Evolutionary conservation across 2,329 filamentous ascomycete species (phyloP), one percentile per base, ranked within the genome.

Genomic region (Cadophora luteo-olivacea): DNA sequence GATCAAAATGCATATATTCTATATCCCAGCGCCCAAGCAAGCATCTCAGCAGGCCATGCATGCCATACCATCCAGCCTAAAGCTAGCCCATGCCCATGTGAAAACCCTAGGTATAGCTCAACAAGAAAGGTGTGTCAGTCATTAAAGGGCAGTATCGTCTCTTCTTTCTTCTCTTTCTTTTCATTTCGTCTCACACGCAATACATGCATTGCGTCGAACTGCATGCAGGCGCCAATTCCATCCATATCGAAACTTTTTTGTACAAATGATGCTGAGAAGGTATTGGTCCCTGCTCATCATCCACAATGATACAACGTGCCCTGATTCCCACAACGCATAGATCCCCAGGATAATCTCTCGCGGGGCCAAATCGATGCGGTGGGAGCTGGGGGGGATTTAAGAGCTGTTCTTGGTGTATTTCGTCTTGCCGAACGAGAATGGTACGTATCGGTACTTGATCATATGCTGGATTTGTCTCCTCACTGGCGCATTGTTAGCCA

Each of bases 381-480:
- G 16, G n/a, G 33, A 24, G 12, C 1, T 32, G 2, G 29, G 12
- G 14, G 16, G 29, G 1, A 14, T 7, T 54, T 52, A 69, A 33
- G 76, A 76, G 82, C 83, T 89, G 82, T 84, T 86, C 83, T 89
- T 91, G 79, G 81, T 84, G 80, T 96, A 97, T 79, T 88, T 90
- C 72, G 92, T 86, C 88, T 97, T 97, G 81, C 94, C 94, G 73
- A 97, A 89, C 51, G 92, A 91, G 84, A 97, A 97, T 51, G 94
- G 94, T 36, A 97, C 94, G 79, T 97, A 99, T 83, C 95, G 93
- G 85, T 98, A 99, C 85, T 98, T 99, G 87, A 99, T 95, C 96
- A 99, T 99, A 84, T 98, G 96, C 84, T 99, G 96, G 76, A 99
- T 99, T 84, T 99, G 96, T 85, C 96, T 93, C 82, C 96, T 90